Base-by-base conservation (phyloP, 1,139 yeast genomes). In the Candida pseudocylindracea region DNA sequence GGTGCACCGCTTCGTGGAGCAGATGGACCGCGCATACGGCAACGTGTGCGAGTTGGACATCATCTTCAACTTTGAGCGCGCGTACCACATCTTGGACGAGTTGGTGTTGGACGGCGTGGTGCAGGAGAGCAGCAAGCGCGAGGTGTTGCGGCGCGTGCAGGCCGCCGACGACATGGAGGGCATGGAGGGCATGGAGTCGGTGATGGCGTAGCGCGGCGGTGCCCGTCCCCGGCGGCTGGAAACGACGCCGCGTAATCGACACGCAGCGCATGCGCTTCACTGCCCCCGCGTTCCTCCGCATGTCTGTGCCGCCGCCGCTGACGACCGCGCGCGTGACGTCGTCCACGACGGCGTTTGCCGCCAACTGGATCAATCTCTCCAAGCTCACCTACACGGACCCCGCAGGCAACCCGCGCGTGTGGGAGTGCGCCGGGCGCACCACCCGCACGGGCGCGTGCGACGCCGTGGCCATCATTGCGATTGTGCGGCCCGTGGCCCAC, bases 11-110 rank as follows among this genome's bases (percentile, higher is more conserved):
- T 91, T 74, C 49, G 99, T 91, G 33, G 98, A 91, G 51, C 83
- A 80, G 43, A 81, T 88, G 93, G 99, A 88, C 57, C 75, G 78
- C 45, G 71, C 83, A 43, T 88, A 80, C 47, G 96, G 95, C n/a
- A 88, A 83, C 47, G 98, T 88, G 13, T 79, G 94, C 53, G 95
- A 83, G 48, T 55, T 80, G 44, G 92, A 85, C 52, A 83, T 88
- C 39, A 88, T 88, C 34, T 88, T 88, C 64, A 92, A 92, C 43
- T 88, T 88, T 54, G 79, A 76, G 44, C 78, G 80, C 49, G 96
- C 96, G 0, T 88, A 88, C 49, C 79, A 80, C 51, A 75, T 88
- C 12, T 58, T 91, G 41, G 95, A 88, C 50, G 98, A 91, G 50
- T 58, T 88, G 43, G 53, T 91, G 57, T 73, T 60, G 31, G 80